Conservation (phyloP, 352 stramenopile species). For the Phytophthora pisi region DNA sequence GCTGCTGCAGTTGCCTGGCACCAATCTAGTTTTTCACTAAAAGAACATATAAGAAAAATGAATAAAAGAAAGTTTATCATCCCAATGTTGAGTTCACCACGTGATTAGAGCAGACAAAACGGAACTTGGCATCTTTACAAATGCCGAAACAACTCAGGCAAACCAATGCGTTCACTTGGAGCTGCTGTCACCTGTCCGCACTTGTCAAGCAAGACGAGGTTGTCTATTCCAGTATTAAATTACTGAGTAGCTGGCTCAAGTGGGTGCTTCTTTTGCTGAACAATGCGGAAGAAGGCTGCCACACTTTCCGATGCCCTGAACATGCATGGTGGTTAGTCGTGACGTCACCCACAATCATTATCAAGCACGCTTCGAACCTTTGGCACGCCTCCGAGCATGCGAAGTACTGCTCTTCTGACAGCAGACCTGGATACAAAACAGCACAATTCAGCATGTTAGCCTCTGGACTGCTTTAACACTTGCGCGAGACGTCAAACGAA, state of each 20-base stretch:
- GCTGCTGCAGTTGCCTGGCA: conserved; percentile 35
- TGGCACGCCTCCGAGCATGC: conserved; percentile 81
- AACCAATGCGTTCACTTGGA: not conserved
- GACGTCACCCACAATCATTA: not conserved
- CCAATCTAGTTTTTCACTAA: too few species aligned
- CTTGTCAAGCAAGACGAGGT: conserved; percentile 1
- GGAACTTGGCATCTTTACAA: too few species aligned
- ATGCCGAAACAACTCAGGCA: not conserved
- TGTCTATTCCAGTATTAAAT: conserved; percentile 30
- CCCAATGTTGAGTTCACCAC: too few species aligned
- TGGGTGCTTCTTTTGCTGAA: conserved; percentile 78
- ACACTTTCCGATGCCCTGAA: conserved; percentile 74
- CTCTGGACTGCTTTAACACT: not conserved
- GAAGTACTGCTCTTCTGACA: conserved; percentile 86
- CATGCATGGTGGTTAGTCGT: conserved; percentile 2
- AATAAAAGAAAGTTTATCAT: too few species aligned
- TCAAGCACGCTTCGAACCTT: conserved; percentile 38
- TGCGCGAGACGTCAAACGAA: conserved; percentile 14
- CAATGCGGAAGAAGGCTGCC: conserved; percentile 74
- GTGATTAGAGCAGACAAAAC: too few species aligned
- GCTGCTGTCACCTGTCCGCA: conserved; percentile 4
- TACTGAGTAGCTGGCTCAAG: conserved; percentile 30
- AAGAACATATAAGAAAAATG: too few species aligned
- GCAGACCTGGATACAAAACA: conserved; percentile 42
- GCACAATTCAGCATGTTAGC: not conserved